These are phyloP conservation scores for Eimeria brunetti DNA, from an alignment of 169 alveolate genomes.

Conservation along the genomic window DNA sequence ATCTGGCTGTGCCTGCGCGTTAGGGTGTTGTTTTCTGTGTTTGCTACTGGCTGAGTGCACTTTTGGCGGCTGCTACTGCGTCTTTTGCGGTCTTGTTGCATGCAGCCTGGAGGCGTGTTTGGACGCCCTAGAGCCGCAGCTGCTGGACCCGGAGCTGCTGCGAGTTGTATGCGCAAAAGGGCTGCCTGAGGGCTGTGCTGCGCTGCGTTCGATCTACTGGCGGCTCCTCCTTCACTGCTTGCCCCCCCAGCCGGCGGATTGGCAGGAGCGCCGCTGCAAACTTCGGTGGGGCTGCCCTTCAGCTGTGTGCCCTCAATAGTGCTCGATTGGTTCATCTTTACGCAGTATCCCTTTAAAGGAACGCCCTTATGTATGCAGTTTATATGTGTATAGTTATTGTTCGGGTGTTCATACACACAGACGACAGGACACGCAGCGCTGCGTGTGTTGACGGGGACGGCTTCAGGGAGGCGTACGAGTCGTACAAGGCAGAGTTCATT, in stretches of 20 bases:
- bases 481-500: slow-evolving; percentile 72
- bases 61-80: not conserved
- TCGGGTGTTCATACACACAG: not conserved
- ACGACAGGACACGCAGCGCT: not conserved
- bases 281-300: slow-evolving; percentile 8
- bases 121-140: slow-evolving; percentile 41
- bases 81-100: not conserved
- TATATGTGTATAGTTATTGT: not conserved
- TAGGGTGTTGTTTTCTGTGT: not conserved
- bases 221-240: slow-evolving; percentile 65
- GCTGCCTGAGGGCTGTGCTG: slow-evolving; percentile 80
- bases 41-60: not conserved
- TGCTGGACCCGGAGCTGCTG: slow-evolving; percentile 38
- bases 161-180: slow-evolving; percentile 62
- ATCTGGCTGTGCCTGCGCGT: not conserved
- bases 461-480: slow-evolving; percentile 72
- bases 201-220: slow-evolving; percentile 80
- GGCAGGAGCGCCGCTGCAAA: slow-evolving; percentile 67
- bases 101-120: slow-evolving; percentile 72
- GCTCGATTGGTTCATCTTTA: no score
- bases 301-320: not conserved
- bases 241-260: slow-evolving; percentile 54
- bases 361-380: not conserved
- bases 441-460: slow-evolving; percentile 3
- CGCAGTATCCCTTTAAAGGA: not conserved